Percentiles rank a stretch among this genome's conserved stretches.
Conservation (phyloP, 371 early-diverging fungal species). For the Rhizopus stolonifer region DNA sequence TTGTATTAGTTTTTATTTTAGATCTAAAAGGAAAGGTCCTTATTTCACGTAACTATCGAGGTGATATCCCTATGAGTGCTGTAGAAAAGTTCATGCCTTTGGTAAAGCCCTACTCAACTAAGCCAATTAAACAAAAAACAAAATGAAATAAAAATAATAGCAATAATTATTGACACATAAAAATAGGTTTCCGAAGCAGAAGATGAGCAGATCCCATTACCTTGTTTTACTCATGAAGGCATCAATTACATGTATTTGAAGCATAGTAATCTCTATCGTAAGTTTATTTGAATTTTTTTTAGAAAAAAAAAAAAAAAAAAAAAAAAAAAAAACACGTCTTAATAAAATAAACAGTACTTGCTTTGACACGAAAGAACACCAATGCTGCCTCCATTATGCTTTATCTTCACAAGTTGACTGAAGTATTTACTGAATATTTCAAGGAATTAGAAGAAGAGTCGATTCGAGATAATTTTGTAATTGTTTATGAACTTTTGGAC, state of each 20-base stretch:
- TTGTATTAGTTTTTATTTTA: constrained; percentile 85
- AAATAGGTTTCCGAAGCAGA: constrained; percentile 74
- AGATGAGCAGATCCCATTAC: constrained; percentile 88
- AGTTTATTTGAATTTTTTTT: constrained; percentile 28
- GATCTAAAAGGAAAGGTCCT: constrained; percentile 97
- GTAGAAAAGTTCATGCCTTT: constrained; percentile 97
- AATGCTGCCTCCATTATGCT: constrained; percentile 94
- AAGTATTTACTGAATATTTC: constrained; percentile 96
- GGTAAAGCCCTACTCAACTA: constrained; percentile 35
- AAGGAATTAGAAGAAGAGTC: constrained; percentile 98
- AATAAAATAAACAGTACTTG: constrained; percentile 68
- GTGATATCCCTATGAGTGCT: constrained; percentile 91
- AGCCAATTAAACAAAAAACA: not conserved
- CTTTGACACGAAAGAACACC: constrained; percentile 94
- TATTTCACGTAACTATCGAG: constrained; percentile 91
- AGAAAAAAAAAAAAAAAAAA: no score
- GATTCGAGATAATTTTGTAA: constrained; percentile 91
- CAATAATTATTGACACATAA: not conserved
- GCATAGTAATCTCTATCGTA: constrained; percentile 94
- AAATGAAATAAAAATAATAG: no score
- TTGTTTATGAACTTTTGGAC: constrained; percentile 95
- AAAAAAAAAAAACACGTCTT: no score
- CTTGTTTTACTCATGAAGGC: constrained; percentile 93
- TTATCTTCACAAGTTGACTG: constrained; percentile 90
- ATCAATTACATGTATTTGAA: constrained; percentile 92